Base-by-base conservation (phyloP, 2,329 filamentous ascomycete genomes). In the Keithomyces neogunnii region DNA sequence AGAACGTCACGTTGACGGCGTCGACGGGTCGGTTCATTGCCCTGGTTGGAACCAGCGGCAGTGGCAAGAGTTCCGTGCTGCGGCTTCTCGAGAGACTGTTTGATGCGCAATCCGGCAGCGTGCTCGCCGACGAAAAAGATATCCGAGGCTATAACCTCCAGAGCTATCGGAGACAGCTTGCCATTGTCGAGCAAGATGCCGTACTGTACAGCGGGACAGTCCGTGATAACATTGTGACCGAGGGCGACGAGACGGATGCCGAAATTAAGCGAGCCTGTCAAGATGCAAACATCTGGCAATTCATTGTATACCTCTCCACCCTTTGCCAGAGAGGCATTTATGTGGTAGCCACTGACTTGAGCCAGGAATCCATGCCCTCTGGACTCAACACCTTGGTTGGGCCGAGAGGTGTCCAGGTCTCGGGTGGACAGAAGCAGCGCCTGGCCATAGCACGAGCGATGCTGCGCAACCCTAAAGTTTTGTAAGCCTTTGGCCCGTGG, bases 11-110 rank as follows among this genome's bases (percentile, higher is more conserved):
- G 28, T 36, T 43, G 35, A 59, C 63, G 40, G 64, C 68, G 53
- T 9, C 81, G 4, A 75, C 81, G 4, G 82, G 83, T 5, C 84
- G 84, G 63, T 83, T 81, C n/a, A 84, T 83, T 11, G 84, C 84
- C 3, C 67, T 87, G 13, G 84, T 87, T 7, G 84, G 84, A 43
- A 79, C 82, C 4, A 86, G 82, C 29, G 84, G 84, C 2, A 84
- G 80, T 45, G 84, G 84, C 33, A 87, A 87, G 62, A 84, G 79
- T 57, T 86, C 84, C 0, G 80, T 86, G 26, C 77, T 86, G 28
- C 82, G 82, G 6, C 70, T 87, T 8, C 73, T 86, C 3, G 82
- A 86, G 61, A 75, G 84, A 8, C 86, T 86, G 61, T 86, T 86
- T 35, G 46, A 53, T 9, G 8, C 33, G 0, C 33, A 36, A 11